Base-by-base conservation (phyloP, 192 early-diverging fungal genomes). In the Gamsiella multidivaricata region DNA sequence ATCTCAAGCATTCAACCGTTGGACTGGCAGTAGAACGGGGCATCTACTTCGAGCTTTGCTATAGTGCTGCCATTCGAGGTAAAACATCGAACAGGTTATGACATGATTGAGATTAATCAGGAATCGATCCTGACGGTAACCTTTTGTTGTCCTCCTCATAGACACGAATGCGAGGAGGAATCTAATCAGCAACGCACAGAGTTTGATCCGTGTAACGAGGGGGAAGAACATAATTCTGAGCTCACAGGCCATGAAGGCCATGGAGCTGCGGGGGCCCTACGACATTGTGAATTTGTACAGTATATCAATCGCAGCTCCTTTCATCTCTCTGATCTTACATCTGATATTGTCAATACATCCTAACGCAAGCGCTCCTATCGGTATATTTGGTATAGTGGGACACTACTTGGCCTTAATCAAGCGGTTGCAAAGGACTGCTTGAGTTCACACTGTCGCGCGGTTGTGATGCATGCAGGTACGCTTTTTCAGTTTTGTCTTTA, bases 201-300 rank as follows among this genome's bases (percentile, higher is more conserved):
- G 79, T 29, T 78, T 95, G 51, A 72, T 95, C 25, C 80, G 91
- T 37, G 87, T 87, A 0, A 93, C 91, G 0, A 85, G 88, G 37
- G 94, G 93, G 22, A 91, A 92, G 53, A 91, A 95, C 70, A 70
- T 96, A 5, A 89, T 96, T 18, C 52, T 95, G 34, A 82, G 88
- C 5, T 89, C 90, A 55, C 92, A 86, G 51, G 93, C 94, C 0
- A 66, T 83, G 67, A 82, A 69, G 29, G 91, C 87, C 26, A 80
- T 96, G 58, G 91, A 95, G 39, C 68, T 94, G 37, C 83, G 91
- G 26, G 87, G 93, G 41, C 89, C 91, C 8, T 87, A 90, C 56
- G 95, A 96, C 69, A 82, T 96, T 26, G 83, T 92, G 22, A 94
- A 94, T 63, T 81, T 96, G 89, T 94, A 80, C n/a, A n/a, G n/a